Evolutionary conservation across 1,284 basidiomycete species (phyloP).

Genomic region (Cutaneotrichosporon sp.): DNA sequence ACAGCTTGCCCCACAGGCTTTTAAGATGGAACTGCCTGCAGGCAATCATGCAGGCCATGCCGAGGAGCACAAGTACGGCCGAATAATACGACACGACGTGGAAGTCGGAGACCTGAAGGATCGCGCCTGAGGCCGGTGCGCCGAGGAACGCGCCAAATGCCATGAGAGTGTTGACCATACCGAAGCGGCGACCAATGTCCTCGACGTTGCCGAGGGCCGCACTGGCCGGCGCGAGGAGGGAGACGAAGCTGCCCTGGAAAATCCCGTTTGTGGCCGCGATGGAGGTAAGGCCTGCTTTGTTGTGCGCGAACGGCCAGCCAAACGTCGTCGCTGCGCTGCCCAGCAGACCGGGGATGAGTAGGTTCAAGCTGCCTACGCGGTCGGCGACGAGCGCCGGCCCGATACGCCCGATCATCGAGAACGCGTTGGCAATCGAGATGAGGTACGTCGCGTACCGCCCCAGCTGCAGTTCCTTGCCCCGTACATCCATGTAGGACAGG

Average conservation of each 20-base stretch:
- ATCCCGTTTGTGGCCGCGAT: conserved; percentile 23
- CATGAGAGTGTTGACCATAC: conserved; percentile 21
- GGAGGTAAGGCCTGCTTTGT: conserved; percentile 15
- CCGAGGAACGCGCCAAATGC: conserved; percentile 16
- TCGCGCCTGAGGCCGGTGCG: conserved; percentile 17
- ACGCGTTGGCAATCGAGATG: conserved; percentile 22
- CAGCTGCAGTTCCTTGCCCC: conserved; percentile 13
- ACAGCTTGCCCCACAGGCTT: conserved; percentile 6
- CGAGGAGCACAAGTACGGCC: conserved; percentile 10
- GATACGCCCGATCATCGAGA: conserved; percentile 16
- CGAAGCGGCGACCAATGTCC: conserved; percentile 26
- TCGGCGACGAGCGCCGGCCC: conserved; percentile 19
- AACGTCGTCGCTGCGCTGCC: conserved; percentile 21
- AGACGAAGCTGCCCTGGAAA: conserved; percentile 25
- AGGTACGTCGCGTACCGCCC: conserved; percentile 20
- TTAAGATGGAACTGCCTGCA: conserved; percentile 5
- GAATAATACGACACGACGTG: conserved; percentile 23
- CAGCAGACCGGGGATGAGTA: conserved; percentile 19
- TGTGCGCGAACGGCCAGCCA: conserved; percentile 23
- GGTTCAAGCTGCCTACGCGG: conserved; percentile 18
- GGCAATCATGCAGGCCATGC: conserved; percentile 5
- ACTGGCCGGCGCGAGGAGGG: conserved; percentile 23
- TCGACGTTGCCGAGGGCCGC: conserved; percentile 23
- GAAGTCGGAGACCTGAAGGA: conserved; percentile 7
- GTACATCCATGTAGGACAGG: conserved; percentile 19